phyloP scores from a whole-genome alignment of 192 early-diverging fungal genomes.

The Coemansia sp. region DNA sequence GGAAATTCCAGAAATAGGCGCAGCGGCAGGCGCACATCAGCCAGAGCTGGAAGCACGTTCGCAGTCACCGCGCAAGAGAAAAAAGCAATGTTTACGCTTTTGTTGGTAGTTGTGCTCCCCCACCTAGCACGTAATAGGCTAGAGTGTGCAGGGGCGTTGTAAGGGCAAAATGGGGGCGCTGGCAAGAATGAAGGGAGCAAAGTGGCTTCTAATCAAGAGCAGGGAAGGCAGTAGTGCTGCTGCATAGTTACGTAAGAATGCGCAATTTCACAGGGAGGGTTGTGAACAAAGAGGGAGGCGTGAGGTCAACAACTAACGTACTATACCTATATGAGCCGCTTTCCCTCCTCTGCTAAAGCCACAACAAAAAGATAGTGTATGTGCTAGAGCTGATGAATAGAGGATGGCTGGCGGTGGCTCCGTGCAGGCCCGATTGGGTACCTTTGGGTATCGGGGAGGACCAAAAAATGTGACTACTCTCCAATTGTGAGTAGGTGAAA shows the following conservation, averaged over 20 bases:
- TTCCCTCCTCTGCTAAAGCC: neutral
- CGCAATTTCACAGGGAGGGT: neutral
- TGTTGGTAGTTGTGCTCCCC: neutral
- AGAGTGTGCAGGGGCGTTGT: neutral
- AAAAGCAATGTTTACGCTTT: slow-evolving; percentile 5
- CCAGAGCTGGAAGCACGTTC: neutral
- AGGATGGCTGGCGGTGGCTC: neutral
- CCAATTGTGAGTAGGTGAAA: neutral
- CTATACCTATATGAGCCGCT: neutral
- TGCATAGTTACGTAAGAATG: neutral
- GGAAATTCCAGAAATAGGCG: neutral
- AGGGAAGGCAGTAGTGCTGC: neutral
- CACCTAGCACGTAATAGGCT: neutral
- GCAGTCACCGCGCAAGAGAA: neutral
- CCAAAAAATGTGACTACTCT: neutral
- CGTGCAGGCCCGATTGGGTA: neutral
- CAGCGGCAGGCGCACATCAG: neutral
- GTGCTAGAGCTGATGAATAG: neutral
- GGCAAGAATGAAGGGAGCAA: neutral
- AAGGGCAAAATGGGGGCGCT: neutral
- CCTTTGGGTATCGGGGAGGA: neutral
- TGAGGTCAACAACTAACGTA: neutral
- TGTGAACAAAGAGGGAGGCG: neutral
- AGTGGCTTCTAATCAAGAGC: neutral
- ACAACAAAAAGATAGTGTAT: neutral